Evolutionary conservation across 2,329 filamentous ascomycete species (phyloP).

Genomic region (Xylariales sp.): DNA sequence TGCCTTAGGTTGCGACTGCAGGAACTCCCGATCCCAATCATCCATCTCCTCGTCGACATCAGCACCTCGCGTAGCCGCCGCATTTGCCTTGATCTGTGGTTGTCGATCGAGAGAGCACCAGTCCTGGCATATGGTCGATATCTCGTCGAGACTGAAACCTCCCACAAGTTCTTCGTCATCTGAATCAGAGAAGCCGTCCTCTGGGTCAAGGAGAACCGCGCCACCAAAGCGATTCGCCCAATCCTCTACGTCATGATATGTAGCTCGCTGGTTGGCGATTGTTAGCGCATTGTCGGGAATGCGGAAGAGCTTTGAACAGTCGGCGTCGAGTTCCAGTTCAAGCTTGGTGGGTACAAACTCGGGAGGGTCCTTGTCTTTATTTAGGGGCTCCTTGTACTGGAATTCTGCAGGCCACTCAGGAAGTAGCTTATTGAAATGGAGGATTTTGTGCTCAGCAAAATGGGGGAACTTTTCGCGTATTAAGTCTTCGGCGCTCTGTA

Average conservation of each 20-base stretch:
- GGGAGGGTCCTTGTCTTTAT: slow-evolving; percentile 76
- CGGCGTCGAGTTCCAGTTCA: slow-evolving; percentile 83
- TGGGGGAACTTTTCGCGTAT: slow-evolving; percentile 84
- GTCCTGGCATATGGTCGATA: slow-evolving; percentile 87
- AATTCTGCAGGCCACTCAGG: slow-evolving; percentile 83
- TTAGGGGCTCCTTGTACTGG: slow-evolving; percentile 80
- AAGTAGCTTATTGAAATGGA: slow-evolving; percentile 85
- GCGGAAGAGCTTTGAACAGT: slow-evolving; percentile 87
- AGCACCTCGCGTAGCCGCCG: slow-evolving; percentile 45
- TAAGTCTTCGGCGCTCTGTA: slow-evolving; percentile 79
- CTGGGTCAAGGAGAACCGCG: slow-evolving; percentile 54
- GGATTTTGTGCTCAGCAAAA: slow-evolving; percentile 79
- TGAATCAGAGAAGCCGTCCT: slow-evolving; percentile 56
- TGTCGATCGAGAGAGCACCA: slow-evolving; percentile 71
- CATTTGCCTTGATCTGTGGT: slow-evolving; percentile 24
- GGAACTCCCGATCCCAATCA: slow-evolving; percentile 73
- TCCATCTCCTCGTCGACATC: slow-evolving; percentile 64
- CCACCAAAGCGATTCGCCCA: slow-evolving; percentile 61
- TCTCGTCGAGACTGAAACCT: slow-evolving; percentile 81
- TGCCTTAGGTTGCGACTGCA: slow-evolving; percentile 70
- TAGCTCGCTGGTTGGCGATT: slow-evolving; percentile 62
- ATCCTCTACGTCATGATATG: slow-evolving; percentile 61
- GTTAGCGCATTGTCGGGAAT: slow-evolving; percentile 71
- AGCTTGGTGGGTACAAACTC: slow-evolving; percentile 84
- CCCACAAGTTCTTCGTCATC: slow-evolving; percentile 69